These are phyloP conservation scores for Epichloe hybrida DNA, from an alignment of 2,329 filamentous ascomycete species.

Conservation along the genomic window DNA sequence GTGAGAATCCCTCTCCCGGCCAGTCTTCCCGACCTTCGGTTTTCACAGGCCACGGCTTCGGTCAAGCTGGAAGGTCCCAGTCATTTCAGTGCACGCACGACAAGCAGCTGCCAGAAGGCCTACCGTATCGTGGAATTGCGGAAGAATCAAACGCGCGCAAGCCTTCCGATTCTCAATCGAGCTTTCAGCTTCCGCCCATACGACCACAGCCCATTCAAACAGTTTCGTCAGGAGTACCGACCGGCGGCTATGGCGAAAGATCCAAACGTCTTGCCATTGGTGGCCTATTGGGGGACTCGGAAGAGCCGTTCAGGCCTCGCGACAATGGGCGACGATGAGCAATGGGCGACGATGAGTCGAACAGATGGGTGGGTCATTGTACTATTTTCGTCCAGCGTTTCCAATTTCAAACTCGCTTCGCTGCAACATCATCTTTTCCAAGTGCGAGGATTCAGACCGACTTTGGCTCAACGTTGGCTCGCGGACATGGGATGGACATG, in stretches of 20 bases:
- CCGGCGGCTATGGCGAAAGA: constrained; percentile 35
- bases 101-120: background rate
- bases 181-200: constrained; percentile 37
- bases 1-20: background rate
- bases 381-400: no score
- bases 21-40: background rate
- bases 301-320: constrained; percentile 19
- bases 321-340: background rate
- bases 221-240: constrained; percentile 8
- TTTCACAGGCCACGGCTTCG: background rate
- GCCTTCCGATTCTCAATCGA: constrained; percentile 6
- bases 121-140: background rate
- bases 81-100: background rate
- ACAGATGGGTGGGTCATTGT: background rate
- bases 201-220: constrained; percentile 23
- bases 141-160: background rate
- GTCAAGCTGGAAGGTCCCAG: background rate
- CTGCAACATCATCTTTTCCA: no score
- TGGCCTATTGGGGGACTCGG: constrained; percentile 46
- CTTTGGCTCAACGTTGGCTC: no score
- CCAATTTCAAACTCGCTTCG: no score
- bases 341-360: no score
- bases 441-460: no score
- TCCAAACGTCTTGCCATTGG: constrained; percentile 45
- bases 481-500: no score